Base-by-base conservation (phyloP, 441 rosid genomes). In the Pelargonium citronellum region DNA sequence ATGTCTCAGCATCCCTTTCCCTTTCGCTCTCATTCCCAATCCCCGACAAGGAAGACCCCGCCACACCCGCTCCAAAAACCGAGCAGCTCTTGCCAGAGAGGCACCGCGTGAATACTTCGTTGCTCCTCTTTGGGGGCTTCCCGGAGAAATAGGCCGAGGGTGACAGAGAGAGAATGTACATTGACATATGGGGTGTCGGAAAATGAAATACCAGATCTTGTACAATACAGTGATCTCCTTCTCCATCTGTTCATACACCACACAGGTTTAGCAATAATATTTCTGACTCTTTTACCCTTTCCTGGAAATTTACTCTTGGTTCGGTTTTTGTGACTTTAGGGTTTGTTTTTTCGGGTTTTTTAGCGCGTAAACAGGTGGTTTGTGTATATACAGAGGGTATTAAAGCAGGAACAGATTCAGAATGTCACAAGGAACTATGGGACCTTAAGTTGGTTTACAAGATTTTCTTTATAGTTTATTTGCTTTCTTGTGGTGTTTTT, bases 1-100 rank as follows among this genome's bases (percentile, higher is more conserved):
- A 84, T 64, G 78, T 77, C 27, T 81, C 95, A 0, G 89, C 90
- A n/a, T 86, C 96, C 69, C 99, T 95, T 61, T 90, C 99, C 43
- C 87, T 95, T 66, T 87, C 99, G 2, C 92, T 88, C 55, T 88
- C 97, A 3, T 84, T 79, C 47, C 73, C 83, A 1, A 86, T 86
- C 7, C 81, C 65, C 3, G 65, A 61, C 6, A 61, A 80, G 74
- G 86, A 88, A 67, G 79, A 74, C 73, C 75, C 76, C 34, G 70
- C 70, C 60, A 86, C 84, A 79, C 75, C 87, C 66, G 79, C 80
- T 70, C 64, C 93, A 15, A 82, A 85, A 77, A 72, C 80, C n/a
- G 92, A 89, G 83, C 88, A 80, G 79, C 82, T 79, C 8, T 61
- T 82, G 81, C 86, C 85, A 0, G 91, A 89, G 69, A 80, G 84